A percentile compares a stretch with the other conserved stretches of the same genome.
These are phyloP conservation scores for Ambrosiella xylebori DNA, from an alignment of 2,329 filamentous ascomycete genomes.

Conservation along the genomic window DNA sequence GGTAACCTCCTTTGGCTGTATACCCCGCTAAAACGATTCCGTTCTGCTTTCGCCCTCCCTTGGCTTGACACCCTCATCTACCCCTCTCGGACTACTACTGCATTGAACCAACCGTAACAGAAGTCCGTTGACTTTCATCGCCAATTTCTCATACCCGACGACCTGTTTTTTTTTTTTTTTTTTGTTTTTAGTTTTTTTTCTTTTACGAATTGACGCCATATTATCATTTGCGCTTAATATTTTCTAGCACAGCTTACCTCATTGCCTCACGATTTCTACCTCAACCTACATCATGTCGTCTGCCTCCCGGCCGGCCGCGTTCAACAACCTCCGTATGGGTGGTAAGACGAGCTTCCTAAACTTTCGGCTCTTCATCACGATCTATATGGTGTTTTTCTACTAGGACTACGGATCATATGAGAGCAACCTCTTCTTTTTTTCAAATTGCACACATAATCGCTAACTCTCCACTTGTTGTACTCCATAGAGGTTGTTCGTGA, in stretches of 20 bases:
- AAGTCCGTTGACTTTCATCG: background rate
- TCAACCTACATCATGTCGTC: slow-evolving; percentile 8
- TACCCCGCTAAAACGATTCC: slow-evolving; percentile 12
- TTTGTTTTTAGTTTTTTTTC: background rate
- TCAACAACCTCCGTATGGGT: slow-evolving; percentile 83
- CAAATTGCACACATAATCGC: background rate
- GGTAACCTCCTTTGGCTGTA: slow-evolving; percentile 9
- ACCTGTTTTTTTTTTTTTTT: background rate
- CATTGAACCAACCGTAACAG: background rate
- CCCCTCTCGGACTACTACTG: slow-evolving; percentile 12
- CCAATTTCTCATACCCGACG: background rate
- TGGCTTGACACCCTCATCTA: slow-evolving; percentile 10
- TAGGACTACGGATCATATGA: too few relatives aligned
- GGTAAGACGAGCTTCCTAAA: slow-evolving; percentile 42
- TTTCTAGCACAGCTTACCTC: background rate
- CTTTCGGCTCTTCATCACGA: background rate
- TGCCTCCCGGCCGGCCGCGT: slow-evolving; percentile 58
- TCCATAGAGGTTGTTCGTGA: slow-evolving; percentile 82
- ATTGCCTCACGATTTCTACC: background rate
- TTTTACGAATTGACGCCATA: background rate
- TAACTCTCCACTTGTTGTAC: slow-evolving; percentile 5
- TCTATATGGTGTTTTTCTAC: background rate
- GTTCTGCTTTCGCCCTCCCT: slow-evolving; percentile 7
- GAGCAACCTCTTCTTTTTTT: too few relatives aligned
- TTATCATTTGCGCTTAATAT: background rate